Conservation (phyloP, 768 basidiomycete genomes). For the Strobilomyces confusus region DNA sequence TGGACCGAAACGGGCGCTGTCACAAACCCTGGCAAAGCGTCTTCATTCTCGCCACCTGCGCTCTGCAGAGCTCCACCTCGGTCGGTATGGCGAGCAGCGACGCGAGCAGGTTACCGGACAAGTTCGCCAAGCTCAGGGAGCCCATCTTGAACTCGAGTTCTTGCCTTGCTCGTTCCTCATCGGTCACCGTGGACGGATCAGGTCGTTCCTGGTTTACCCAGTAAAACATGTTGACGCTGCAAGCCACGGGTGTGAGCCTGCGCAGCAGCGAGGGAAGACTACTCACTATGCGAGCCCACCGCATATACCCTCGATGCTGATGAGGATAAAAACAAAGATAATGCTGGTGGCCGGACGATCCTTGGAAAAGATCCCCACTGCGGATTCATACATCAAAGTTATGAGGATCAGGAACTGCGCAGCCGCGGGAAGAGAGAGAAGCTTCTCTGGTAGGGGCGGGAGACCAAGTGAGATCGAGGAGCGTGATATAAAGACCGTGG, state of each 20-base stretch:
- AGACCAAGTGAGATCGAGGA: slow-evolving; percentile 85
- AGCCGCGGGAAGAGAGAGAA: slow-evolving; percentile 74
- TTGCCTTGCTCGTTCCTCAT: slow-evolving; percentile 61
- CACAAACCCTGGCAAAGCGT: slow-evolving; percentile 63
- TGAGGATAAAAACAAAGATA: slow-evolving; percentile 64
- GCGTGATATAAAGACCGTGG: slow-evolving; percentile 90
- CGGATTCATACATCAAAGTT: slow-evolving; percentile 61
- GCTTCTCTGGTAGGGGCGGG: slow-evolving; percentile 64
- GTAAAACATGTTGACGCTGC: slow-evolving; percentile 86
- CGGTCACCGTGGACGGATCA: slow-evolving; percentile 41
- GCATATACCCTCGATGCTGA: slow-evolving; percentile 87
- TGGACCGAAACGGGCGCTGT: too few relatives aligned
- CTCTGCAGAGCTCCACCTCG: slow-evolving; percentile 71
- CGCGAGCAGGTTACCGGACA: slow-evolving; percentile 57
- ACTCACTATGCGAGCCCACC: slow-evolving; percentile 89
- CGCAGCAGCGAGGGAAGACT: background rate
- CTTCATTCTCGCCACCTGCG: slow-evolving; percentile 69
- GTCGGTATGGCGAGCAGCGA: slow-evolving; percentile 39
- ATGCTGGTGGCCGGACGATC: slow-evolving; percentile 49
- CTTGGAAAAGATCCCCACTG: slow-evolving; percentile 57
- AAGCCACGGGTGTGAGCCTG: background rate
- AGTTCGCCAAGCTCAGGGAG: slow-evolving; percentile 83
- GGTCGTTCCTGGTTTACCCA: slow-evolving; percentile 71
- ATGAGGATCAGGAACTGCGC: slow-evolving; percentile 65
- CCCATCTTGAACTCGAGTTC: slow-evolving; percentile 90